Evolutionary conservation across 2,329 filamentous ascomycete genomes (phyloP).

Genomic region (Massarina eburnea): DNA sequence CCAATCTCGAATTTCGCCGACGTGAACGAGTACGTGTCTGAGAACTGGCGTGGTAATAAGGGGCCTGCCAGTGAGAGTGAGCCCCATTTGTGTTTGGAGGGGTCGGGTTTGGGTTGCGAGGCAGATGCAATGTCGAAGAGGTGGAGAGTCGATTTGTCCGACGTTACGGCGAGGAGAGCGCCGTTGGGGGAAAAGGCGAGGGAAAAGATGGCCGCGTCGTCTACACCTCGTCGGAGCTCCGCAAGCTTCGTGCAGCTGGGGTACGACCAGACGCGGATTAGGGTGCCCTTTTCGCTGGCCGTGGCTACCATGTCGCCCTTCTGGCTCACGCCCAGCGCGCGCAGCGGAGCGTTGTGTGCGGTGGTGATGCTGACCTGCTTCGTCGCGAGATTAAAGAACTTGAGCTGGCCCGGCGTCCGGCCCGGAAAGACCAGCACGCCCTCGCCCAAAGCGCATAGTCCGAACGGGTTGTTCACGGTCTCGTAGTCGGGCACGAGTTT

Average conservation of each 20-base stretch:
- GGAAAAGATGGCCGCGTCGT: constrained; percentile 83
- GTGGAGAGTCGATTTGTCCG: constrained; percentile 94
- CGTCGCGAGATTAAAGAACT: constrained; percentile 76
- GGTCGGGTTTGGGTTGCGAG: constrained; percentile 19
- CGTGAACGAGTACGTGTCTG: constrained; percentile 84
- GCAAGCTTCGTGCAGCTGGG: constrained; percentile 76
- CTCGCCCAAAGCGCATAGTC: constrained; percentile 75
- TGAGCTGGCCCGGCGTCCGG: constrained; percentile 83
- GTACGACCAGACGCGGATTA: constrained; percentile 84
- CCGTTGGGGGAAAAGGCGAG: constrained; percentile 84
- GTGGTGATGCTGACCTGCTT: constrained; percentile 91
- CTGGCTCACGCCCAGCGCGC: constrained; percentile 75
- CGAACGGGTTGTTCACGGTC: constrained; percentile 81
- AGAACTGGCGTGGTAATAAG: constrained; percentile 82
- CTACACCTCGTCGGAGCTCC: constrained; percentile 85
- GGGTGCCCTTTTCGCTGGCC: constrained; percentile 88
- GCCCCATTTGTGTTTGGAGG: constrained; percentile 68
- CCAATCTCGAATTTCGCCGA: constrained; percentile 81
- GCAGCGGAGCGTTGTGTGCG: constrained; percentile 77
- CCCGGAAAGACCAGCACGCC: constrained; percentile 82
- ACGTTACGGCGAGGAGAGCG: constrained; percentile 82
- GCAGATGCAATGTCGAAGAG: constrained; percentile 71
- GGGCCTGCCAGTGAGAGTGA: constrained; percentile 77
- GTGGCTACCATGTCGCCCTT: constrained; percentile 84
- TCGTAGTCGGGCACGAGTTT: constrained; percentile 72